Evolutionary conservation across 352 stramenopile genomes (phyloP), one percentile per base, ranked within the genome.

Genomic region (Globisporangium viniferum): DNA sequence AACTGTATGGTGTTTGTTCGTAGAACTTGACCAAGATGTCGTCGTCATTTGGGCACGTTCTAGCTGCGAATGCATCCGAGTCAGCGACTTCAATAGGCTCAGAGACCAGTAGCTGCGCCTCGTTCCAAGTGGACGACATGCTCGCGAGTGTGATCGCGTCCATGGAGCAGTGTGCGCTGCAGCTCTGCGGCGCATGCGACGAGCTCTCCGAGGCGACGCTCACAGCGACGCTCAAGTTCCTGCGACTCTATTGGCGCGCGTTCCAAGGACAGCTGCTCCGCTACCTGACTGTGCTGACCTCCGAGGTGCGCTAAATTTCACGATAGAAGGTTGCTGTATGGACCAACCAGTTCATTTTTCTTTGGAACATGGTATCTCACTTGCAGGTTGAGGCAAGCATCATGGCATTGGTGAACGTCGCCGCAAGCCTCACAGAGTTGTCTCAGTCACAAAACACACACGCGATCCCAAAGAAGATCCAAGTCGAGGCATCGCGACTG

Each of bases 201-300:
- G 8, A 29, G n/a, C 20, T 60, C 12, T 48, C 64, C 59, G 56
- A 61, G 5, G 55, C 53, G 18, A 36, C 18, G 14, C 2, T 56
- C 33, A 12, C 10, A 29, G 33, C 51, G n/a, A 60, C 54, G 2
- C 48, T 91, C 7, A 80, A 81, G 69, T 74, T 85, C 59, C 59
- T 90, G 12, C 78, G 82, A 22, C 65, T 91, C 15, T 88, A 83
- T 44, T 80, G 82, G 74, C 74, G 81, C 18, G 83, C 79, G 20
- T 88, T 91, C 62, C 79, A 90, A 60, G 81, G 83, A 20, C 76
- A 90, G 44, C 75, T 86, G 22, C 48, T 75, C 6, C 55, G 66
- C 27, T 81, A 77, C 44, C 41, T 68, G 4, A 56, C 59, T n/a
- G 62, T 22, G 18, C 55, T 83, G 33, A 73, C 74, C 8, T 69